Base-by-base conservation (phyloP, 2,329 filamentous ascomycete species). In the Fusarium xylarioides region DNA sequence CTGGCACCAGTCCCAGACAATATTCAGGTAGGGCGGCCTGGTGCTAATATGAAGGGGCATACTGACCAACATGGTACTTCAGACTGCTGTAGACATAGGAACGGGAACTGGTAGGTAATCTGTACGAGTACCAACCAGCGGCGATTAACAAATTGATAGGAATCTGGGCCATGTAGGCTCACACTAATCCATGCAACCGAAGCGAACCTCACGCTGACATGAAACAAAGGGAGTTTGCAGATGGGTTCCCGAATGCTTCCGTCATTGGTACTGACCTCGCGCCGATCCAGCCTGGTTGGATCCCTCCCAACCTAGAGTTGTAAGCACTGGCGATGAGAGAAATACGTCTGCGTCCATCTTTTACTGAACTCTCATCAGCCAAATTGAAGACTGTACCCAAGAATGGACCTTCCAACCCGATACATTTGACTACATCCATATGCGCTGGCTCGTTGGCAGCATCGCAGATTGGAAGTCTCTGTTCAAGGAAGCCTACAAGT, bases 101-200 rank as follows among this genome's bases (percentile, higher is more conserved):
- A 70, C 59, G 0, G 66, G 53, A 34, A 70, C 58, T 40, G 65
- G 66, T 10, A 19, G 18, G 54, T 38, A 28, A 0, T 3, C 7
- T 7, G 5, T 8, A 1, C 1, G 1, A 30, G 5, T 5, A n/a
- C 4, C 4, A 1, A 1, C 4, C 4, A 8, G 5, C 3, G 1
- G 1, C 23, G 1, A 7, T 10, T 35, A 5, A 58, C 10, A 18
- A n/a, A 11, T 0, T 2, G 11, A 11, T 6, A 61, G 55, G 56
- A 0, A 64, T 69, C 11, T 69, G 66, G 65, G 66, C 65, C 1
- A 53, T 69, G 66, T 69, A 42, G 26, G 23, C 23, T 9, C 5
- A 26, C 7, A 4, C 7, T 10, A n/a, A n/a, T 40, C 7, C n/a
- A 15, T 7, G n/a, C 10, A 4, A 42, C 12, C 9, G 8, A 10